A percentile compares a stretch with the other conserved stretches of the same genome.
Evolutionary conservation across 164 flowering plant genomes (phyloP).

Genomic region (Sedum album): DNA sequence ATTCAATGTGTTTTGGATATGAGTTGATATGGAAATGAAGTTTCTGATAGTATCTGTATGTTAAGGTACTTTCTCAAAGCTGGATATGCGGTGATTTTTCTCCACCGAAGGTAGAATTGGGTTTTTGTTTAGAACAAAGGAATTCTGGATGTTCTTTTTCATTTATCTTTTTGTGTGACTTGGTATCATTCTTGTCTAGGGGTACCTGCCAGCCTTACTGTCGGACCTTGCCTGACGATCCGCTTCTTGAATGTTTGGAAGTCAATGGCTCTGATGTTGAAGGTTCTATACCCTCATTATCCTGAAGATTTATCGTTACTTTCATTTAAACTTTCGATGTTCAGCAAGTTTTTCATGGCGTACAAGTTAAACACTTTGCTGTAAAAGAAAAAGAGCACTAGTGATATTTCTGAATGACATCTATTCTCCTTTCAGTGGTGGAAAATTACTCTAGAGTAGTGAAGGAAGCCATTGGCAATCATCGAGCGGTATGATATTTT

Average conservation of each 20-base stretch:
- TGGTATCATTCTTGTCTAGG: slow-evolving; percentile 26
- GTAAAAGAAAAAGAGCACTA: not conserved
- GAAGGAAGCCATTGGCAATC: slow-evolving; percentile 47
- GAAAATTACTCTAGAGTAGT: slow-evolving; percentile 45
- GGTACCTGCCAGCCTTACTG: slow-evolving; percentile 88
- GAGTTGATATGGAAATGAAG: not conserved
- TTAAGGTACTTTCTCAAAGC: slow-evolving; percentile 81
- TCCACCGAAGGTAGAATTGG: slow-evolving; percentile 49
- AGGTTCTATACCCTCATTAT: slow-evolving; percentile 23
- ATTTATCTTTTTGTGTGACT: slow-evolving; percentile 2
- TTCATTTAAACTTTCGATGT: too few species aligned
- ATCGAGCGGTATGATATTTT: slow-evolving; percentile 44
- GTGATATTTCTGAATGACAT: not conserved
- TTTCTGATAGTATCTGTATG: not conserved
- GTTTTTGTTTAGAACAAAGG: not conserved
- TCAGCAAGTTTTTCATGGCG: not conserved
- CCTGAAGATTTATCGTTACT: not conserved
- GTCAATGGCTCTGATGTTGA: slow-evolving; percentile 35
- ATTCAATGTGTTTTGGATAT: not conserved
- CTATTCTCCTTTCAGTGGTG: slow-evolving; percentile 34
- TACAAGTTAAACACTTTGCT: not conserved
- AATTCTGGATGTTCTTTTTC: not conserved
- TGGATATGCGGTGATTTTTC: slow-evolving; percentile 87
- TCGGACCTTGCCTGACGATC: slow-evolving; percentile 74
- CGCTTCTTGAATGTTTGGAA: slow-evolving; percentile 75